Conservation (phyloP, 352 stramenopile species). For the Pythium aphanidermatum region DNA sequence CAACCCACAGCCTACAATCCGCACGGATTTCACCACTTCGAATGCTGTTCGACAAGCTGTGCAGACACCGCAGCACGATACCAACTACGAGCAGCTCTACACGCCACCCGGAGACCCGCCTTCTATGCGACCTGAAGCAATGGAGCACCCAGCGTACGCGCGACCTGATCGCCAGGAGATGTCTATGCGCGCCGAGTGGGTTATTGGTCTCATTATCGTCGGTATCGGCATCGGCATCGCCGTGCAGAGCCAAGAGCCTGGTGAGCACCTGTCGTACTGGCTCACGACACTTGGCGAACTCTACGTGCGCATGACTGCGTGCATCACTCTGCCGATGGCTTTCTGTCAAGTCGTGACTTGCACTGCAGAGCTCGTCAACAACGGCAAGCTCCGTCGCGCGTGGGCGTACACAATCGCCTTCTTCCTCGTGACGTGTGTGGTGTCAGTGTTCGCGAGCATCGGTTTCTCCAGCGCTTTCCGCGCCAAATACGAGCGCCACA, state of each 20-base stretch:
- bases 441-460: constrained; percentile 26
- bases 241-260: constrained; percentile 24
- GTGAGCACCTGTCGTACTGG: constrained; percentile 39
- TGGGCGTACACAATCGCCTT: constrained; percentile 36
- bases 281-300: constrained; percentile 41
- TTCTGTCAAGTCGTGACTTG: constrained; percentile 58
- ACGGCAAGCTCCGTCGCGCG: constrained; percentile 28
- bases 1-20: constrained; percentile 25
- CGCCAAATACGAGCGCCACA: constrained; percentile 25
- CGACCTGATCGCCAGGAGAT: constrained; percentile 16
- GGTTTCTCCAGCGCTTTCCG: constrained; percentile 24
- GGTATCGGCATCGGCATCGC: constrained; percentile 34
- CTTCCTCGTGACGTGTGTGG: constrained; percentile 26
- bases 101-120: constrained; percentile 51
- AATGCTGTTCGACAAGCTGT: constrained; percentile 4
- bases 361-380: constrained; percentile 39
- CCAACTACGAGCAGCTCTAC: constrained; percentile 39
- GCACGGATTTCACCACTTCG: constrained; percentile 40
- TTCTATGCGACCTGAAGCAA: constrained; percentile 17
- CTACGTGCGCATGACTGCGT: constrained; percentile 57
- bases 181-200: constrained; percentile 35
- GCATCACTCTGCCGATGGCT: constrained; percentile 47
- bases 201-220: constrained; percentile 30
- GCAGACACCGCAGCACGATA: constrained; percentile 22
- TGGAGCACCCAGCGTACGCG: constrained; percentile 10